Base-by-base conservation (phyloP, 768 basidiomycete genomes). In the Boletus sp. region DNA sequence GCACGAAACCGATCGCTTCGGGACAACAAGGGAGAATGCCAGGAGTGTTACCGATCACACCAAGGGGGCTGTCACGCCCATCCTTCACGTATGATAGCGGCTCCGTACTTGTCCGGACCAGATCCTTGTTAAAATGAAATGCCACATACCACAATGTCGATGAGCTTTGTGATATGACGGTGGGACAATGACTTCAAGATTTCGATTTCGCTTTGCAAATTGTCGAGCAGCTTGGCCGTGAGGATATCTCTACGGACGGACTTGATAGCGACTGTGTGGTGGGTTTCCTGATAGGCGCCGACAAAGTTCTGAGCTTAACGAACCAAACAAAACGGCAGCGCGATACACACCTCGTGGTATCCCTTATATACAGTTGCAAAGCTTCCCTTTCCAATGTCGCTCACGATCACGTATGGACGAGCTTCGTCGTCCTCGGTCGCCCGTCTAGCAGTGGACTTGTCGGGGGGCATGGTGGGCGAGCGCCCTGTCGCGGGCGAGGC, bases 341-440 rank as follows among this genome's bases (percentile, higher is more conserved):
- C 7, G n/a, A 28, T 33, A 75, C 87, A 56, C 63, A 92, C 94
- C 74, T 88, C 86, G 71, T 94, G 89, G 75, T 92, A 93, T 50
- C 93, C 95, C 64, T 92, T 92, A 73, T 92, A 95, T 40, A 99
- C 96, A 0, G 90, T 96, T 15, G 96, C 96, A 73, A 98, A 98
- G 71, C 90, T 94, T 17, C 96, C 96, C 71, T 90, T 91, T 36
- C 91, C 91, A 53, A 94, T 85, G 65, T 90, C 84, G 54, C 76
- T 78, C 8, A 84, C 83, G 58, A 93, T 84, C 60, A 93, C 80
- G 65, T 92, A 93, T 29, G 91, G 91, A 62, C 77, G 81, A 45
- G 84, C 78, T 61, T 92, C 88, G 57, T 89, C 84, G 58, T 90
- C 87, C 55, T 89, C 86, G 10, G 71, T 65, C 39, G 67, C 55